Percentiles rank a stretch among this genome's conserved stretches.
These are phyloP conservation scores for Phytopythium sindhum DNA, from an alignment of 352 stramenopile species.

Conservation along the genomic window DNA sequence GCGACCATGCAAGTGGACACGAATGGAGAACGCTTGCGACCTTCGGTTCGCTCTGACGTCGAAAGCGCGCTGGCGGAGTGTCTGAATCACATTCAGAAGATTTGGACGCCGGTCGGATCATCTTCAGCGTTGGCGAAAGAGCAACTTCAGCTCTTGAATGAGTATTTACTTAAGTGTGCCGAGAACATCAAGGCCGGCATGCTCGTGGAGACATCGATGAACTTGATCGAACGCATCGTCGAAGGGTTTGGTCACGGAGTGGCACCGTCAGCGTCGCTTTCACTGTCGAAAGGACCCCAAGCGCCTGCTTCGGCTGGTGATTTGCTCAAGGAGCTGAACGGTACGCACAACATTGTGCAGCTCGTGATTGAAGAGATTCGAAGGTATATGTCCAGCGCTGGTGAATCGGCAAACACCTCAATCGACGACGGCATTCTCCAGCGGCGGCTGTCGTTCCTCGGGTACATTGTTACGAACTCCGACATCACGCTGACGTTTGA, in stretches of 20 bases:
- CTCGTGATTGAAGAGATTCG: constrained; percentile 60
- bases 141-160: constrained; percentile 61
- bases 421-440: constrained; percentile 15
- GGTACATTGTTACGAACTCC: constrained; percentile 71
- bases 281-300: constrained; percentile 31
- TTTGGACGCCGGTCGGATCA: constrained; percentile 44
- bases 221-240: constrained; percentile 65
- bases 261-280: constrained; percentile 37
- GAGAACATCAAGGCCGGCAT: constrained; percentile 56
- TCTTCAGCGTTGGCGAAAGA: constrained; percentile 59
- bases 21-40: constrained; percentile 16
- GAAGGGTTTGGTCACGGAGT: constrained; percentile 43
- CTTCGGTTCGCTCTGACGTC: constrained; percentile 42
- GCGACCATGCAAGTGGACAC: constrained; percentile 42
- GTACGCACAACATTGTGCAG: constrained; percentile 51
- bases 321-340: constrained; percentile 66
- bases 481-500: constrained; percentile 65
- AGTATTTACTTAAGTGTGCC: constrained; percentile 74
- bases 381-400: constrained; percentile 26
- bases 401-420: constrained; percentile 1
- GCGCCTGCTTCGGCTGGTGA: constrained; percentile 39
- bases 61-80: constrained; percentile 61
- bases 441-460: constrained; percentile 68
- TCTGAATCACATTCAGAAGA: constrained; percentile 68
- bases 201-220: constrained; percentile 72